Evolutionary conservation across 2,329 filamentous ascomycete species (phyloP).

Genomic region (Aspergillus cejpii): DNA sequence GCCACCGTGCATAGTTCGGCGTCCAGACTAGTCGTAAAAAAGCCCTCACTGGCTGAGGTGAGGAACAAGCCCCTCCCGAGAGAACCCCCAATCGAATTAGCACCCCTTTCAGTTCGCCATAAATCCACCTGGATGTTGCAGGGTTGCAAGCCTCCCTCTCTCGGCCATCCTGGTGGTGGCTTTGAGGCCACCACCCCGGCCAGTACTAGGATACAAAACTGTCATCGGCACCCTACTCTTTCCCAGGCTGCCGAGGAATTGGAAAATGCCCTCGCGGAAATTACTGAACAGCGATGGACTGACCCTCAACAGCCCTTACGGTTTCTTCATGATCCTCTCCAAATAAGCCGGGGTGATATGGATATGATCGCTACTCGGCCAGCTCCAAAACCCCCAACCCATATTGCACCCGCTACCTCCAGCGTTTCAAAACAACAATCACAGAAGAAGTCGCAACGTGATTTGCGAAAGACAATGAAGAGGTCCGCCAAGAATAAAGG

Average conservation of each 20-base stretch:
- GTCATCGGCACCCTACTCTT: slow-evolving; percentile 19
- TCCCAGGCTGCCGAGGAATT: slow-evolving; percentile 35
- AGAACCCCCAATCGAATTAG: slow-evolving; percentile 28
- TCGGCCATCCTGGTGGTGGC: background rate
- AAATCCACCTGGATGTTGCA: slow-evolving; percentile 5
- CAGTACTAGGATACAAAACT: slow-evolving; percentile 7
- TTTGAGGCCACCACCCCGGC: slow-evolving; percentile 4
- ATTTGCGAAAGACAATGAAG: slow-evolving; percentile 6
- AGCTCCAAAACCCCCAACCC: slow-evolving; percentile 26
- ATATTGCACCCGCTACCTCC: slow-evolving; percentile 11
- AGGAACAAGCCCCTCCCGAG: slow-evolving; percentile 39
- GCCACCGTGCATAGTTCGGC: background rate
- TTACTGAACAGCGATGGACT: slow-evolving; percentile 15
- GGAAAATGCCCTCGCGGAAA: slow-evolving; percentile 27
- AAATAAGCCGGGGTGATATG: slow-evolving; percentile 31
- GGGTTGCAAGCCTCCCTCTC: slow-evolving; percentile 4
- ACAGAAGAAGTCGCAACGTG: background rate
- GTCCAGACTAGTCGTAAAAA: background rate
- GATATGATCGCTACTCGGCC: slow-evolving; percentile 30
- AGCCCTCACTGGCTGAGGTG: slow-evolving; percentile 17
- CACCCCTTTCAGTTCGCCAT: slow-evolving; percentile 24
- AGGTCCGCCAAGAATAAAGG: slow-evolving; percentile 12
- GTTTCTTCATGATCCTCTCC: slow-evolving; percentile 25
- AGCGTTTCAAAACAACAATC: slow-evolving; percentile 4
- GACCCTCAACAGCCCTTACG: slow-evolving; percentile 11